A percentile compares a stretch with the other conserved stretches of the same genome.
These are phyloP conservation scores for Colletotrichum cordylinicola DNA, from an alignment of 2,329 filamentous ascomycete genomes.

Conservation along the genomic window DNA sequence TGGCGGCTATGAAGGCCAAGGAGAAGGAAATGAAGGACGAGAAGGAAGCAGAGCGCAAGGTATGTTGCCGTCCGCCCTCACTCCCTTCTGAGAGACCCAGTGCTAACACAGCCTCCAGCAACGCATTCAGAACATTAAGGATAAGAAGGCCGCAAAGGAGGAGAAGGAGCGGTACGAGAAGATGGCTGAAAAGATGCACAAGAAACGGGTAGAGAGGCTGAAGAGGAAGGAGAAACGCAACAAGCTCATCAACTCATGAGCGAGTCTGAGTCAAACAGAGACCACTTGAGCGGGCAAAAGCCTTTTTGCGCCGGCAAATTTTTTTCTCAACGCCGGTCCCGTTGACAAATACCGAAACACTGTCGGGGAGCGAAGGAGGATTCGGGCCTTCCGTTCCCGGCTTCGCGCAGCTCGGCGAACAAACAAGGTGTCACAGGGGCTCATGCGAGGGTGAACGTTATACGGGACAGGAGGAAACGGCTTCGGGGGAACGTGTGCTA, in stretches of 20 bases:
- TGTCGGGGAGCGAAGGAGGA: neutral
- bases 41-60: conserved; percentile 88
- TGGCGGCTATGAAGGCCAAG: conserved; percentile 83
- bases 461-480: neutral
- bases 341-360: conserved; percentile 12
- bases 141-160: conserved; percentile 86
- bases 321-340: neutral
- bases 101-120: conserved; percentile 54
- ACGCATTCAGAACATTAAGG: conserved; percentile 80
- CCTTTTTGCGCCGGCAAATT: neutral
- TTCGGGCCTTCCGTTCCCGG: conserved; percentile 1
- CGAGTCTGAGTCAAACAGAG: neutral
- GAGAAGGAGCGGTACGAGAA: conserved; percentile 93
- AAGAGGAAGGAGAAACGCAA: conserved; percentile 98
- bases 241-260: conserved; percentile 75
- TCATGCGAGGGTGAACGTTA: conserved; percentile 14
- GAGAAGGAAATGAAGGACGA: conserved; percentile 97
- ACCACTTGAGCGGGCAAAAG: neutral
- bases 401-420: conserved; percentile 5
- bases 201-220: conserved; percentile 89
- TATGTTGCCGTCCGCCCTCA: conserved; percentile 42
- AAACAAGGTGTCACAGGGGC: neutral
- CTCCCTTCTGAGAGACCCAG: neutral
- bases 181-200: conserved; percentile 98
- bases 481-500: neutral